phyloP scores from a whole-genome alignment of 192 early-diverging fungal species.

The Chytriomyces hyalinus region DNA sequence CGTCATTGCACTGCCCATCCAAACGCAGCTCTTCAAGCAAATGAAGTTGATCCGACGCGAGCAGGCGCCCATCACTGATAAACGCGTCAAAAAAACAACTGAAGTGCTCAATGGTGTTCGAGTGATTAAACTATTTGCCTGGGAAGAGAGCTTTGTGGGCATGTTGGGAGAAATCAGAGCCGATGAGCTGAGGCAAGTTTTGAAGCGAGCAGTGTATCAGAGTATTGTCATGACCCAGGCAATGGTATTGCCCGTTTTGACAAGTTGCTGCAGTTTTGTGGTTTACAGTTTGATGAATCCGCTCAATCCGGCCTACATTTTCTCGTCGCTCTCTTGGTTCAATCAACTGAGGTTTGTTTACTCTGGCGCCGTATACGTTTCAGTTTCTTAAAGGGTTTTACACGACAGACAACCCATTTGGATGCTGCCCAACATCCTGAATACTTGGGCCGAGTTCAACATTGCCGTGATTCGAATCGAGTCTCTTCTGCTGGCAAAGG shows the following conservation, averaged over 20 bases:
- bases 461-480: conserved; percentile 55
- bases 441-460: conserved; percentile 49
- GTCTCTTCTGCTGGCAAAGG: conserved; percentile 60
- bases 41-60: conserved; percentile 41
- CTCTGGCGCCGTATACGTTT: neutral
- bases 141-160: conserved; percentile 66
- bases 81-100: conserved; percentile 72
- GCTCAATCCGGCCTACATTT: conserved; percentile 43
- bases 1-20: conserved; percentile 46
- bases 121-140: conserved; percentile 76
- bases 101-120: conserved; percentile 75
- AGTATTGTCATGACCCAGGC: conserved; percentile 48
- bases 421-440: conserved; percentile 53
- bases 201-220: conserved; percentile 33
- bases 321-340: conserved; percentile 52
- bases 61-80: conserved; percentile 69
- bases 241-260: conserved; percentile 51
- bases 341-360: conserved; percentile 35
- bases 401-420: conserved; percentile 45
- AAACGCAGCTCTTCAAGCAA: conserved; percentile 39
- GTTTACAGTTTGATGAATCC: conserved; percentile 46
- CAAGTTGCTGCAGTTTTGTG: conserved; percentile 41
- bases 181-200: conserved; percentile 45
- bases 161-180: conserved; percentile 62
- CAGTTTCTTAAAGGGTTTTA: neutral